Base-by-base conservation (phyloP, 441 rosid genomes). In the Aquilaria agallochum region DNA sequence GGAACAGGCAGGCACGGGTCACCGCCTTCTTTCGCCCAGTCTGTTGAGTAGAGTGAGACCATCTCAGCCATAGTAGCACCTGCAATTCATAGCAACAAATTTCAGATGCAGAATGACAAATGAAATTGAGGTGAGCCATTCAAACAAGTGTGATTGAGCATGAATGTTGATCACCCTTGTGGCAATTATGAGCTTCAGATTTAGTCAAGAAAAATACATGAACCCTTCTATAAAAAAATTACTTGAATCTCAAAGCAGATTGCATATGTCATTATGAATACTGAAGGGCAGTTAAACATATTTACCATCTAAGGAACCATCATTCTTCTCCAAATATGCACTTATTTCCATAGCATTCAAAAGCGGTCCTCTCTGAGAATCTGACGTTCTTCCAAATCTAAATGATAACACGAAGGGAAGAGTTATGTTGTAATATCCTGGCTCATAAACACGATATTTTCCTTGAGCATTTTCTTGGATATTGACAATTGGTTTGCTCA, bases 1-100 rank as follows among this genome's bases (percentile, higher is more conserved):
- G 97, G 91, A 69, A 88, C 89, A 8, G 99, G 99, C 51, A 78
- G 78, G 78, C 99, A 95, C 2, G 99, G 98, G 53, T 95, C 99
- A 15, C 99, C 99, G 9, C 97, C 97, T 83, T 95, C 99, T 70
- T 80, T 88, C 57, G 88, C 92, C 99, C 99, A 92, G 34, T 75
- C 79, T 50, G 84, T 81, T 55, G 83, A 47, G 71, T 84, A 79
- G 31, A 71, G 79, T 40, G 82, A 64, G 61, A 75, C 68, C 66
- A 88, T 69, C 71, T 76, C 73, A 46, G 80, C 80, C 61, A 95
- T 76, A 63, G 68, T 73, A 52, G 68, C 69, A 49, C 84, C 99
- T 93, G 81, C 80, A 83, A 62, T 14, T 51, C 76, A 78, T 55
- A 14, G 48, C 67, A 75, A 63, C 57, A 20, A 66, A 45, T 53